phyloP scores from a whole-genome alignment of 768 basidiomycete genomes.

The Pleurotus platypus region DNA sequence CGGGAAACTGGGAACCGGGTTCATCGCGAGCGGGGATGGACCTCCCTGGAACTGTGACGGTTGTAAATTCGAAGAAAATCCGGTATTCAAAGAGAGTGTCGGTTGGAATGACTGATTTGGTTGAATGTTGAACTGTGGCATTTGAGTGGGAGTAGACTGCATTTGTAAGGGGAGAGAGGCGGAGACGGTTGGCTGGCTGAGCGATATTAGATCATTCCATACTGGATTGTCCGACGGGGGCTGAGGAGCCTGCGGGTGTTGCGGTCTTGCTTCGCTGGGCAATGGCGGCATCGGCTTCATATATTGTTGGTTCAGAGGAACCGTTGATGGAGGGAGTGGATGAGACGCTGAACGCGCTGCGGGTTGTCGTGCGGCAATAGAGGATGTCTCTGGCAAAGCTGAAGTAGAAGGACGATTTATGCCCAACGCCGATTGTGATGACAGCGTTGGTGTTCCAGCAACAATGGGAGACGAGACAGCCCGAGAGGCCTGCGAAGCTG shows the following conservation, averaged over 20 bases:
- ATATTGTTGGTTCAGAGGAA: constrained; percentile 16
- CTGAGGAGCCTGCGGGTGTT: constrained; percentile 18
- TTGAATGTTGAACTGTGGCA: not conserved
- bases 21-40: not conserved
- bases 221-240: constrained; percentile 27
- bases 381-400: constrained; percentile 10
- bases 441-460: not conserved
- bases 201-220: constrained; percentile 57
- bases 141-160: constrained; percentile 16
- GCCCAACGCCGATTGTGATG: not conserved
- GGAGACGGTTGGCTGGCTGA: constrained; percentile 38
- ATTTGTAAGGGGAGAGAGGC: constrained; percentile 54
- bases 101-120: not conserved
- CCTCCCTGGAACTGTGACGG: not conserved
- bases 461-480: constrained; percentile 12
- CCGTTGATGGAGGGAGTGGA: constrained; percentile 12
- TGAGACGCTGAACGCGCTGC: constrained; percentile 22
- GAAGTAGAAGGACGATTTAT: constrained; percentile 16
- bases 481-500: constrained; percentile 10
- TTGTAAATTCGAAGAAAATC: not conserved
- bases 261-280: constrained; percentile 8
- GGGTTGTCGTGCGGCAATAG: constrained; percentile 13
- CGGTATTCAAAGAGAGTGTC: not conserved
- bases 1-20: not conserved
- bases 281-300: constrained; percentile 8